Base-by-base conservation (phyloP, 176 grass and related monocot species). In the Raddia distichophylla region DNA sequence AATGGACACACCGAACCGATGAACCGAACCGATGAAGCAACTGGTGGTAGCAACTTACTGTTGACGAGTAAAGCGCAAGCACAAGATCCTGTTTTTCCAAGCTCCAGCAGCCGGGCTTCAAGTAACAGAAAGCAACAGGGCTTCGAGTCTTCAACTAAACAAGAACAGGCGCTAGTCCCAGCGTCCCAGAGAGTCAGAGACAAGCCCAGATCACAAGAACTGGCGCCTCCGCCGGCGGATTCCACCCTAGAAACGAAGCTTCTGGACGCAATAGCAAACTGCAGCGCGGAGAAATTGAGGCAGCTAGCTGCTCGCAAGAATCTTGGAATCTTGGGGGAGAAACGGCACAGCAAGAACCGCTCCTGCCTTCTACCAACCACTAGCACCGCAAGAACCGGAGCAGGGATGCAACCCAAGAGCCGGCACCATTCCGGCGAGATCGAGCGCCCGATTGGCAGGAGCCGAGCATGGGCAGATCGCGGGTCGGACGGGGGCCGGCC, bases 231-330 rank as follows among this genome's bases (percentile, higher is more conserved):
- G 8, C 2, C 57, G 54, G 67, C 44, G 75, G 19, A 79, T 79
- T 85, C 57, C 56, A 18, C n/a, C n/a, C 2, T 15, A 67, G 34
- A 67, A 43, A 37, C 32, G 17, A 44, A 67, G 43, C 13, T 54
- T 8, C 5, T 32, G 64, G 12, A 33, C 12, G 49, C 46, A 15
- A 68, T 59, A 75, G 33, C 42, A 50, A 80, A 34, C 16, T 3
- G 19, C 49, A 57, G 6, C 3, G 16, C 42, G 55, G 64, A 11
- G 12, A 42, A 60, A 64, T 35, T 7, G 13, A 43, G 32, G 51
- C 52, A 50, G 35, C 58, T 15, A 88, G 73, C 32, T 71, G 50
- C 6, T n/a, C 10, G n/a, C 58, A 32, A 74, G 52, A 72, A 80
- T 74, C 60, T 74, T 83, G 43, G 5, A 72, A 80, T 74, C 60